Base-by-base conservation (phyloP, 73 alveolate species). In the Symbiodinium natans region DNA sequence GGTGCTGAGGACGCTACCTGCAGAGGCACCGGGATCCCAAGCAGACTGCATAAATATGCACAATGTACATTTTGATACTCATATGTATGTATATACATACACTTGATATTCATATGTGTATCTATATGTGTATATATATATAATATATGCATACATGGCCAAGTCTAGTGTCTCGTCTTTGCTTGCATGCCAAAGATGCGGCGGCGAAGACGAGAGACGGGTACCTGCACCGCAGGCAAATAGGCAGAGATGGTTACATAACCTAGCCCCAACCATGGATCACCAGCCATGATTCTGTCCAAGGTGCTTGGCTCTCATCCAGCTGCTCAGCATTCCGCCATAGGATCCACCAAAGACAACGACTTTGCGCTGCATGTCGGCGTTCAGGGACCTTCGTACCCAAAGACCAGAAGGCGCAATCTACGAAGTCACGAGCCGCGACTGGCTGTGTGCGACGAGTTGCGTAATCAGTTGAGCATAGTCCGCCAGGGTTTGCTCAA, bases 281-380 rank as follows among this genome's bases (percentile, higher is more conserved):
- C n/a, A n/a, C 71, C n/a, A 52, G 71, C n/a, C 31, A 52, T 52
- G 27, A 29, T 6, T 52, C 17, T 21, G 71, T 11, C 71, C 17
- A 52, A 7, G 71, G 71, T 29, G 63, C 94, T 41, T 88, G n/a
- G 86, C 95, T 29, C 95, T 83, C 95, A 88, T 88, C 95, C 95
- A 88, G 86, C 86, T 88, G 95, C 95, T 88, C 73, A 88, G 71
- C 95, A 88, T 88, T 19, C 95, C 95, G 13, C 95, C 95, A 40
- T 88, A 88, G n/a, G 95, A 88, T 68, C 95, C 95, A 6, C 95
- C 95, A 29, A 88, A 88, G 4, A 40, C 86, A 59, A 88, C 86
- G 86, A 88, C 95, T 7, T 63, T 63, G 77, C 42, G 77, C 39
- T 42, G 92, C 3, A 21, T 25, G 34, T 27, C 74, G 27, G 93